A percentile compares a stretch with the other conserved stretches of the same genome.
Conservation (phyloP, 2,329 filamentous ascomycete genomes). For the Scytalidium sp. region DNA sequence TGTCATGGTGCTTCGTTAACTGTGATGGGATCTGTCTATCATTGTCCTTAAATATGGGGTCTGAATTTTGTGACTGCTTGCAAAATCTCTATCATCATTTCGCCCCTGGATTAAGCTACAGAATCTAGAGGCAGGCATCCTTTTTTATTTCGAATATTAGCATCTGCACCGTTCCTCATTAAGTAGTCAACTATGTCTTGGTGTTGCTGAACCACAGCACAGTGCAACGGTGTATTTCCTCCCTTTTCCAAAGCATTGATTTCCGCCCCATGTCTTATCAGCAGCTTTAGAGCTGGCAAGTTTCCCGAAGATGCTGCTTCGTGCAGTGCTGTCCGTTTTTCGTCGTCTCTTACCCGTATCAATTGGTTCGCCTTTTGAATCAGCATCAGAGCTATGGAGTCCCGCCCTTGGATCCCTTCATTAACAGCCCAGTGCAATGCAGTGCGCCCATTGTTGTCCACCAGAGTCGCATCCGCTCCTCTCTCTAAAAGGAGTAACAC, state of each 20-base stretch:
- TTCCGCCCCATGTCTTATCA: not conserved
- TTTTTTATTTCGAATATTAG: too few species aligned
- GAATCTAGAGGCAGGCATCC: too few species aligned
- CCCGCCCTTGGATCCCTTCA: constrained; percentile 1
- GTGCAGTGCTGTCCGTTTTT: constrained; percentile 6
- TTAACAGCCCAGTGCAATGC: constrained; percentile 7
- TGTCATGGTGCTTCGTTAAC: too few species aligned
- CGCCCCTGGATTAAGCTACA: too few species aligned
- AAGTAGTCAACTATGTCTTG: not conserved
- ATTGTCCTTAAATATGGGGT: too few species aligned
- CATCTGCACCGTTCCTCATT: not conserved
- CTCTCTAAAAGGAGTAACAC: constrained; percentile 7
- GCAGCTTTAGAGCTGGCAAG: not conserved
- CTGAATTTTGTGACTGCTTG: too few species aligned
- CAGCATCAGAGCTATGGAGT: not conserved
- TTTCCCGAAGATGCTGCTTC: constrained; percentile 5
- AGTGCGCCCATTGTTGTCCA: constrained; percentile 1
- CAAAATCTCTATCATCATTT: too few species aligned
- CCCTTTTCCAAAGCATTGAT: not conserved
- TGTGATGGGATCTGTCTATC: too few species aligned
- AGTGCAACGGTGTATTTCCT: not conserved
- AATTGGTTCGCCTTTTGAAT: not conserved
- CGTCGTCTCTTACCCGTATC: constrained; percentile 1
- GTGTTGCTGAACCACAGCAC: not conserved
- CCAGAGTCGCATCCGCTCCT: not conserved